Evolutionary conservation across 768 basidiomycete genomes (phyloP).

Genomic region (Fomitopsis pulvina): DNA sequence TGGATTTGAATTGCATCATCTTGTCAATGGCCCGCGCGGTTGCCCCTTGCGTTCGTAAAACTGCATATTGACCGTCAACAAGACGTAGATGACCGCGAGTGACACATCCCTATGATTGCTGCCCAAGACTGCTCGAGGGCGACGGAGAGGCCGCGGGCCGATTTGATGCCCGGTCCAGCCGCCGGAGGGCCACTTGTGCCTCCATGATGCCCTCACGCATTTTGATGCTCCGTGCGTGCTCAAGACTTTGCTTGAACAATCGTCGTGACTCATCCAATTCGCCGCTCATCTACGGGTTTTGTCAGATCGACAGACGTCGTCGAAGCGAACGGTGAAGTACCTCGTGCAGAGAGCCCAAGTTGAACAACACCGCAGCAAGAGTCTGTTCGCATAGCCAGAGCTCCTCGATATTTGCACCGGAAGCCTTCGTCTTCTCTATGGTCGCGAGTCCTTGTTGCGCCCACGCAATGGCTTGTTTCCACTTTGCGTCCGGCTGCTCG

Average conservation of each 20-base stretch:
- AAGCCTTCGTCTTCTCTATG: conserved; percentile 23
- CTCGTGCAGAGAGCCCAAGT: conserved; percentile 51
- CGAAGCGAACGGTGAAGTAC: conserved; percentile 6
- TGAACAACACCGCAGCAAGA: conserved; percentile 53
- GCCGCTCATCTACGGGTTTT: conserved; percentile 29
- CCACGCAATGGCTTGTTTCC: conserved; percentile 53
- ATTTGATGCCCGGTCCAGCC: conserved; percentile 17
- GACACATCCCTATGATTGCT: no score
- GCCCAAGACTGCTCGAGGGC: not conserved
- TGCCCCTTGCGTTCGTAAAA: no score
- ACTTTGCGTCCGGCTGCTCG: conserved; percentile 28
- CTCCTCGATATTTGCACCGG: conserved; percentile 3
- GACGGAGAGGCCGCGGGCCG: not conserved
- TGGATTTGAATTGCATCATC: no score
- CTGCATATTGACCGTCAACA: no score
- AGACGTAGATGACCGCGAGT: no score
- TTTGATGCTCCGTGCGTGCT: conserved; percentile 24
- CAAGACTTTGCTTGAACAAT: conserved; percentile 26
- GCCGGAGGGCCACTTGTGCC: conserved; percentile 27
- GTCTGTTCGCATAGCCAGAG: conserved; percentile 44
- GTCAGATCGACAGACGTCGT: not conserved
- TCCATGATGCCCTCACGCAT: conserved; percentile 30
- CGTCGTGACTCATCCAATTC: conserved; percentile 23
- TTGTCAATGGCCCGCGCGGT: no score
- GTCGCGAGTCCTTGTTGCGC: conserved; percentile 41